phyloP scores from a whole-genome alignment of 2,329 filamentous ascomycete species.

The Aspergillus pseudoterreus region DNA sequence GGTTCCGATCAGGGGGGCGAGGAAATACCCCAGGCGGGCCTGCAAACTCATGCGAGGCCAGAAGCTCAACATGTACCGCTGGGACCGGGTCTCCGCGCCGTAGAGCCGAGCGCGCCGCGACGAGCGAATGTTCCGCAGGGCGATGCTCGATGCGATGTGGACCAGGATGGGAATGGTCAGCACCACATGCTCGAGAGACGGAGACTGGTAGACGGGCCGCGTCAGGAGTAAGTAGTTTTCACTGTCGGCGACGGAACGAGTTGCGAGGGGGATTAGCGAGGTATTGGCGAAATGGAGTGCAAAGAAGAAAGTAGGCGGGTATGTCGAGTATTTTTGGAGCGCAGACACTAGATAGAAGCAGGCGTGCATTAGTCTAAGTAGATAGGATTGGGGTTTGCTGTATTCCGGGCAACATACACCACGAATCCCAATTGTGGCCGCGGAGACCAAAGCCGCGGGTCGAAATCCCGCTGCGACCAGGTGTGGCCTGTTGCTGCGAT shows the following conservation, averaged over 20 bases:
- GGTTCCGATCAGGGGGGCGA: conserved; percentile 62
- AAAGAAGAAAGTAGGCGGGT: conserved; percentile 74
- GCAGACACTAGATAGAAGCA: conserved; percentile 55
- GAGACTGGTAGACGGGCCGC: conserved; percentile 85
- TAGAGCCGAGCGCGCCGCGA: conserved; percentile 70
- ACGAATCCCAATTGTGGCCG: conserved; percentile 69
- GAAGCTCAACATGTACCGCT: conserved; percentile 42
- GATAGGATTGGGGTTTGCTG: not conserved
- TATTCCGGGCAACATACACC: conserved; percentile 52
- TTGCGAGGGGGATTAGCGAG: conserved; percentile 72
- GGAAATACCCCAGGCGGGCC: conserved; percentile 67
- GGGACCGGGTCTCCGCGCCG: conserved; percentile 60
- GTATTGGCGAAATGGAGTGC: conserved; percentile 77
- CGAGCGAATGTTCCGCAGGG: conserved; percentile 70
- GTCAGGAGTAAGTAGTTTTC: conserved; percentile 88
- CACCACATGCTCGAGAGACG: conserved; percentile 73
- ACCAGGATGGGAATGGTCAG: conserved; percentile 69
- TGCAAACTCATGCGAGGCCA: conserved; percentile 73
- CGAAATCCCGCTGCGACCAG: conserved; percentile 13
- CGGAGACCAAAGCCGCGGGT: conserved; percentile 53
- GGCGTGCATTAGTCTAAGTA: no score
- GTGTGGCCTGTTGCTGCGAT: not conserved
- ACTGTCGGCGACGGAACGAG: conserved; percentile 67
- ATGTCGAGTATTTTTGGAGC: conserved; percentile 84
- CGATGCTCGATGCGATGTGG: conserved; percentile 74